Conservation (phyloP, 2,329 filamentous ascomycete species). For the Aspergillus brunneoviolaceus region DNA sequence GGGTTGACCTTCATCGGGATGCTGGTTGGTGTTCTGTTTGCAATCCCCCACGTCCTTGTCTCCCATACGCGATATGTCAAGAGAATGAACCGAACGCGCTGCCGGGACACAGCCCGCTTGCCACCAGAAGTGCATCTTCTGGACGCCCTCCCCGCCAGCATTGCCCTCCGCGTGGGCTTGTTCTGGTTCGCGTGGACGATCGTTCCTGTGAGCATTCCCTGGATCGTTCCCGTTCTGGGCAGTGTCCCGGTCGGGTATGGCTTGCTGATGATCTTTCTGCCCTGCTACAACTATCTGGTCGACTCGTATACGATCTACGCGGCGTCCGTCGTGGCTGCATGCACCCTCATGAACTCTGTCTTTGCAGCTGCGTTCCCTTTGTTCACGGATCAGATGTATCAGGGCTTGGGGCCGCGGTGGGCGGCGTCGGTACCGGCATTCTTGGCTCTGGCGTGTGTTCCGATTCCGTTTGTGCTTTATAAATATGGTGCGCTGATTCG, state of each 20-base stretch:
- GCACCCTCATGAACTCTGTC: background rate
- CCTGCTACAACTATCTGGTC: background rate
- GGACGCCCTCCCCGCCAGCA: background rate
- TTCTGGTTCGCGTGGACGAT: constrained; percentile 14
- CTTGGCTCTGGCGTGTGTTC: constrained; percentile 35
- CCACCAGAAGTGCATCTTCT: constrained; percentile 6
- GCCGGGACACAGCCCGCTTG: background rate
- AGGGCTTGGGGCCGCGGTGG: constrained; percentile 33
- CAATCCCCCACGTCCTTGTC: background rate
- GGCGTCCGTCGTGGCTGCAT: constrained; percentile 2
- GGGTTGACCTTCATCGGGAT: background rate
- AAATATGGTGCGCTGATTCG: constrained; percentile 26
- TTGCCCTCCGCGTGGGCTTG: constrained; percentile 4
- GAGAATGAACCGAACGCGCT: background rate
- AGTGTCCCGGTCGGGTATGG: background rate
- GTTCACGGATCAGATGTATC: constrained; percentile 8
- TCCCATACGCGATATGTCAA: background rate
- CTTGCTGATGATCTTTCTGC: background rate
- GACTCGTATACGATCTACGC: constrained; percentile 3
- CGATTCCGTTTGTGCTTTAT: constrained; percentile 41
- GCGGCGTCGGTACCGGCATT: constrained; percentile 40
- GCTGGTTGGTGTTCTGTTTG: background rate
- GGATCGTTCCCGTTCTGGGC: background rate
- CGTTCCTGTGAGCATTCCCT: background rate
- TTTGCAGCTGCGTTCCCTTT: constrained; percentile 2